Evolutionary conservation across 2,329 filamentous ascomycete genomes (phyloP), one percentile per base, ranked within the genome.

Genomic region (Fusarium tricinctum): DNA sequence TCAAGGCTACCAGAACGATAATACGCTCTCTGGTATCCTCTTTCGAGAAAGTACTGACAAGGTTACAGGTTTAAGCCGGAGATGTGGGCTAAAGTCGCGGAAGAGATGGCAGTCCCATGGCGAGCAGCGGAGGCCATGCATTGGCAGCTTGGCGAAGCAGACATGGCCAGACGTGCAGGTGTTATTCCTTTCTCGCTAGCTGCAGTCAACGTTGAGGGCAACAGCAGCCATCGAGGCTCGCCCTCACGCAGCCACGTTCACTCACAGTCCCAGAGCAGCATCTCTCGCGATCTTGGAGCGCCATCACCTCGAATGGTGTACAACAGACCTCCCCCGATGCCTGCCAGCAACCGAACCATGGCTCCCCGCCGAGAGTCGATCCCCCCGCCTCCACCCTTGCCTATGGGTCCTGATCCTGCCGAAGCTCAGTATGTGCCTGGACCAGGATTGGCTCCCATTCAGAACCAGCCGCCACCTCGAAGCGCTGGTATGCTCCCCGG

Each of bases 71-170:
- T 97, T 84, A 97, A 97, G 80, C 89, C 92, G 68, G 94, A 98
- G 77, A 98, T 98, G 93, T 99, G 95, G 95, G 90, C 92, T 63
- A 96, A 95, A 75, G 92, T 98, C 22, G 94, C 94, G 42, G 93
- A 96, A 78, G 95, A 98, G 80, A 95, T 99, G 90, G 90, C 90
- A 30, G 91, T 97, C 58, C 96, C 95, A 35, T 98, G 95, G 95
- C 88, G 96, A 75, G 94, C 96, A 19, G 95, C 93, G 47, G 95
- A 99, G 81, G 94, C 93, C 6, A 97, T 97, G 94, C 96, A 98
- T 80, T 99, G 96, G 95, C 92, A 97, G 76, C 85, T 99, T 56
- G 95, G 95, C 66, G 93, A 97, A 78, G 85, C 90, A 72, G 96
- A 98, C 74, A 98, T 99, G 93, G 94, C 94, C 47, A 88, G 92